phyloP scores from a whole-genome alignment of 208 protist species.

The Acanthamoeba lenticulata region DNA sequence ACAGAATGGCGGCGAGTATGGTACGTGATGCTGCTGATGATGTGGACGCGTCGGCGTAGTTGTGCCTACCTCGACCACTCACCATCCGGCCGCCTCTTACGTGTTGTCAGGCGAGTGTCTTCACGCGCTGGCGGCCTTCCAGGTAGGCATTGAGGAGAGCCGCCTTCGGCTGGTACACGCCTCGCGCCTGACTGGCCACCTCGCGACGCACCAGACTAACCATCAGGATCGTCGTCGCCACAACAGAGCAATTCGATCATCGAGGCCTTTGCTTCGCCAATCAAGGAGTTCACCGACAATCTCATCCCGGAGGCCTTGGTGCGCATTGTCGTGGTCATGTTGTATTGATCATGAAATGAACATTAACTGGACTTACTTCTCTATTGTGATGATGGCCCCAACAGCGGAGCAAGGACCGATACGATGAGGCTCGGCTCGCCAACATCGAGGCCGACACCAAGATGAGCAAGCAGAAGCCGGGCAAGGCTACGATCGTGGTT shows the following conservation, averaged over 20 bases:
- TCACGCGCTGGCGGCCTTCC: background rate
- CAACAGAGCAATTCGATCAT: background rate
- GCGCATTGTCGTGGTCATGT: background rate
- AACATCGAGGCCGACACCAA: background rate
- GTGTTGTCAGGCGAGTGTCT: background rate
- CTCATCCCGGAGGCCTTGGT: conserved; percentile 1
- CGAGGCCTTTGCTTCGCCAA: background rate
- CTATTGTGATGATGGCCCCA: background rate
- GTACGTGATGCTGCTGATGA: background rate
- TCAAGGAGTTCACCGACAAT: background rate
- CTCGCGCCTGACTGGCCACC: background rate
- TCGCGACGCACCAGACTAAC: background rate
- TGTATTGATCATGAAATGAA: background rate
- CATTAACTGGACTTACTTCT: background rate
- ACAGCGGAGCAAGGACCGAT: background rate
- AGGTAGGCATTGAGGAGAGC: background rate
- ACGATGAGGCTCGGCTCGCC: background rate
- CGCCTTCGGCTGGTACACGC: background rate
- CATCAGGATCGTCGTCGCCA: background rate
- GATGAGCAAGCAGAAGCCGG: conserved; percentile 9
- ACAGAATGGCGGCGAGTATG: background rate
- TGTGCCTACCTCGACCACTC: background rate
- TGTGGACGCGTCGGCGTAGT: no score
- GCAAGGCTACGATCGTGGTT: background rate
- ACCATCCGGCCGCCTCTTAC: background rate